phyloP scores from a whole-genome alignment of 2,329 filamentous ascomycete genomes.

The Fusarium sulawesiense region DNA sequence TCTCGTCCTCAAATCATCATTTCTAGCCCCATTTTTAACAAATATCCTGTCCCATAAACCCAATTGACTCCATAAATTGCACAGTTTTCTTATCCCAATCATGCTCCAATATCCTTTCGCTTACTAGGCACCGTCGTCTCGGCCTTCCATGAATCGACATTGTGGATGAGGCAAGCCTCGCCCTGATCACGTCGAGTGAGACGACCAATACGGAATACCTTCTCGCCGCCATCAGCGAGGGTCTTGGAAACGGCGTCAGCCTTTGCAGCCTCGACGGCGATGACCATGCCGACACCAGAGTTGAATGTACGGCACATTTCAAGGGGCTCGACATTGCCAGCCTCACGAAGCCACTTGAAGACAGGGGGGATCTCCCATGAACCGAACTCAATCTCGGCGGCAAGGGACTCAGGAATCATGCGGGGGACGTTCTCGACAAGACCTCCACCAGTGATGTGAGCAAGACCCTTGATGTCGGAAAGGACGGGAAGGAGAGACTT shows the following conservation, averaged over 20 bases:
- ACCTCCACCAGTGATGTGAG: constrained; percentile 96
- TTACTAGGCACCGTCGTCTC: constrained; percentile 40
- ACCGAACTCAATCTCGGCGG: constrained; percentile 82
- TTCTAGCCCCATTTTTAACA: constrained; percentile 24
- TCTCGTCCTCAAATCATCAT: constrained; percentile 21
- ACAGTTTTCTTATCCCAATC: constrained; percentile 20
- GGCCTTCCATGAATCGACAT: constrained; percentile 51
- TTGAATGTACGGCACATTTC: constrained; percentile 98
- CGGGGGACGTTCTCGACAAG: constrained; percentile 93
- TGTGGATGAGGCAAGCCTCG: constrained; percentile 51
- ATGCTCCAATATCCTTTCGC: constrained; percentile 43
- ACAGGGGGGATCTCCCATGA: constrained; percentile 82
- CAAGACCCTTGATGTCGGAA: constrained; percentile 85
- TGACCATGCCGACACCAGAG: constrained; percentile 92
- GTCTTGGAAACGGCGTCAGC: constrained; percentile 69
- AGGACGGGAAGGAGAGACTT: constrained; percentile 77
- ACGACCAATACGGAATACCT: constrained; percentile 79
- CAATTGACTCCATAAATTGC: constrained; percentile 35
- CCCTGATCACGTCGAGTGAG: constrained; percentile 68
- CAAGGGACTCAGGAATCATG: constrained; percentile 83
- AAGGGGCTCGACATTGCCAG: constrained; percentile 74
- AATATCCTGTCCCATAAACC: constrained; percentile 27
- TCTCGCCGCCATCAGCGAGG: constrained; percentile 73
- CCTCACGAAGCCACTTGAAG: constrained; percentile 85
- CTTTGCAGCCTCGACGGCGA: constrained; percentile 77